These are phyloP conservation scores for Dipteronia dyeriana DNA, from an alignment of 345 rosid genomes.

Conservation along the genomic window DNA sequence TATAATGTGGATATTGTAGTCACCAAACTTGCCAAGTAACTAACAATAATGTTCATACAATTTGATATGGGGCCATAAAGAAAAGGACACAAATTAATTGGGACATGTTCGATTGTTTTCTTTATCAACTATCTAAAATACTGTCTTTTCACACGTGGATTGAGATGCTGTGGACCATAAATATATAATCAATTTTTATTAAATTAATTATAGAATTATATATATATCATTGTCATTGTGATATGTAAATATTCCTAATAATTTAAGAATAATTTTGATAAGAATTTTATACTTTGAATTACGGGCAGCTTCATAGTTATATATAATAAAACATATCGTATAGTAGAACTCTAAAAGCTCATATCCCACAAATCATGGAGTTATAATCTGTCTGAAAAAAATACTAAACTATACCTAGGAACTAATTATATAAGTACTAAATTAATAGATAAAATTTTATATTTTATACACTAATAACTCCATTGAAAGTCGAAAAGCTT, in stretches of 20 bases:
- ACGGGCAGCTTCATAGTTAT: no score
- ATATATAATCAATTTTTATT: not conserved
- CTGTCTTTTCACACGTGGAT: constrained; percentile 27
- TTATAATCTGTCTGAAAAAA: constrained; percentile 18
- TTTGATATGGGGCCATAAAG: not conserved
- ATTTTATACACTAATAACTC: not conserved
- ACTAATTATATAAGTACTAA: not conserved
- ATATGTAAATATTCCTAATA: not conserved
- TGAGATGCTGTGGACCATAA: constrained; percentile 16
- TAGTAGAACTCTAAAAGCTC: no score
- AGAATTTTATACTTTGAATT: not conserved
- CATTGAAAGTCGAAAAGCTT: not conserved
- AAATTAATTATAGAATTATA: no score
- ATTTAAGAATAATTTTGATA: not conserved
- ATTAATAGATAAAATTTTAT: no score
- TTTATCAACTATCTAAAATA: constrained; percentile 1
- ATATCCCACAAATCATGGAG: constrained; percentile 7
- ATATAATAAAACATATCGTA: no score
- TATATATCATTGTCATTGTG: not conserved
- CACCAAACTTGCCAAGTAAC: constrained; percentile 22
- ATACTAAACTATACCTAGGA: constrained; percentile 16
- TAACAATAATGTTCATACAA: not conserved
- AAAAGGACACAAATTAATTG: constrained; percentile 12
- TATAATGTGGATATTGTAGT: not conserved
- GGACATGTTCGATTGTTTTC: constrained; percentile 13